phyloP scores from a whole-genome alignment of 768 basidiomycete genomes.

The Tubosaeta sp. region DNA sequence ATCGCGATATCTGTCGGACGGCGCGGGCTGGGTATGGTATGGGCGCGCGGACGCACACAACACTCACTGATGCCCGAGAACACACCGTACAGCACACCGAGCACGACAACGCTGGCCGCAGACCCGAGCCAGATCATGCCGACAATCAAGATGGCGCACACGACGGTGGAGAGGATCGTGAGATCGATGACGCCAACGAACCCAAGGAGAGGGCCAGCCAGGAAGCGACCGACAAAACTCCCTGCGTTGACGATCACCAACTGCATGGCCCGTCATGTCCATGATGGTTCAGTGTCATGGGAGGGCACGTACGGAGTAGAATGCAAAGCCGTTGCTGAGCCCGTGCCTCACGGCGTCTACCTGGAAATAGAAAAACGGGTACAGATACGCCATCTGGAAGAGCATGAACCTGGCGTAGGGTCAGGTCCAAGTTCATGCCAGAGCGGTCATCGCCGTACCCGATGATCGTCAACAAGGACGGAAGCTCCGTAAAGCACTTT shows the following conservation, averaged over 20 bases:
- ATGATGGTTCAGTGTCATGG: too few relatives aligned
- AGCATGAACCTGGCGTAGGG: slow-evolving; percentile 12
- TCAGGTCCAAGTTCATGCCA: not conserved
- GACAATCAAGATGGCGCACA: slow-evolving; percentile 34
- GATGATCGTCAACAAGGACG: slow-evolving; percentile 23
- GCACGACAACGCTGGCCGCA: slow-evolving; percentile 35
- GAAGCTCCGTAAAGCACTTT: slow-evolving; percentile 22
- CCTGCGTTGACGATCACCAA: slow-evolving; percentile 51
- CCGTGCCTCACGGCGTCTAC: slow-evolving; percentile 49
- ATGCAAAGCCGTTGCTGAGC: slow-evolving; percentile 42
- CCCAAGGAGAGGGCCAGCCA: slow-evolving; percentile 38
- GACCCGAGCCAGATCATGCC: slow-evolving; percentile 41
- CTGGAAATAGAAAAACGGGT: slow-evolving; percentile 58
- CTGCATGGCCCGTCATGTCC: slow-evolving; percentile 22
- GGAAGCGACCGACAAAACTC: slow-evolving; percentile 44
- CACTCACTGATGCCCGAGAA: slow-evolving; percentile 43
- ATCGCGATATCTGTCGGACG: slow-evolving; percentile 31
- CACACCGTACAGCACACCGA: slow-evolving; percentile 45
- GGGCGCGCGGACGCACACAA: too few relatives aligned
- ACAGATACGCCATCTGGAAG: slow-evolving; percentile 40
- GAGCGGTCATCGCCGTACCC: slow-evolving; percentile 9
- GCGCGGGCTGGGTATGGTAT: not conserved
- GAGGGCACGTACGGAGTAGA: slow-evolving; percentile 53
- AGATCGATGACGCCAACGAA: slow-evolving; percentile 43
- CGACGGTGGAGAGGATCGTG: slow-evolving; percentile 32